These are phyloP conservation scores for Tolypocladium sp. DNA, from an alignment of 2,329 filamentous ascomycete genomes.

Conservation along the genomic window DNA sequence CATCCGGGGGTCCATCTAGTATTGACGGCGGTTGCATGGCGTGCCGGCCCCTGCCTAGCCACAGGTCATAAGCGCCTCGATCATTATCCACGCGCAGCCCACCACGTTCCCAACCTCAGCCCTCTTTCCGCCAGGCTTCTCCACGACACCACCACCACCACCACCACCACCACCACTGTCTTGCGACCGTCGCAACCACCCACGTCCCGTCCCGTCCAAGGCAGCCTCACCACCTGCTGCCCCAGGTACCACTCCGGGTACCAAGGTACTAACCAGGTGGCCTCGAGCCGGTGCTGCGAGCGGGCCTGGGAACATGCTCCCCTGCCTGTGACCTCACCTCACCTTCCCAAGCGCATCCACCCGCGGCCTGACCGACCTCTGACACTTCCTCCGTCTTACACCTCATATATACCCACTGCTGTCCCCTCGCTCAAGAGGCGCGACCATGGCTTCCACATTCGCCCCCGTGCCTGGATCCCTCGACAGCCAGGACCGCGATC, in stretches of 20 bases:
- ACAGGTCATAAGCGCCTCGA: not conserved
- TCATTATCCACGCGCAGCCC: not conserved
- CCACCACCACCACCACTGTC: not conserved
- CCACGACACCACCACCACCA: not conserved
- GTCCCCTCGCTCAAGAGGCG: slow-evolving; percentile 1
- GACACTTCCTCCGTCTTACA: not conserved
- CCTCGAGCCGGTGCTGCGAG: slow-evolving; percentile 2
- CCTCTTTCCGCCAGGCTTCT: not conserved
- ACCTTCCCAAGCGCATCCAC: slow-evolving; percentile 9
- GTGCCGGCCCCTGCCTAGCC: not conserved
- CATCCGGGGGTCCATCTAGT: not conserved
- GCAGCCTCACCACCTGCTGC: not conserved
- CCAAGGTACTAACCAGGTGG: not conserved
- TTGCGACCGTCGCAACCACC: not conserved
- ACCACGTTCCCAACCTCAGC: not conserved
- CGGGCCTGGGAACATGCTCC: slow-evolving; percentile 19
- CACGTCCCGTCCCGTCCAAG: not conserved
- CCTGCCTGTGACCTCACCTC: slow-evolving; percentile 18
- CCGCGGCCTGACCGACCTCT: slow-evolving; percentile 1
- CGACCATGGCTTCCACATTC: slow-evolving; percentile 35
- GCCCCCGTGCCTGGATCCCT: slow-evolving; percentile 30
- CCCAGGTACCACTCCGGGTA: not conserved
- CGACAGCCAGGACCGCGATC: slow-evolving; percentile 24
- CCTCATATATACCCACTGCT: slow-evolving; percentile 24
- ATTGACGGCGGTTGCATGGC: not conserved